Conservation (phyloP, 768 basidiomycete genomes). For the Jaapia argillacea region DNA sequence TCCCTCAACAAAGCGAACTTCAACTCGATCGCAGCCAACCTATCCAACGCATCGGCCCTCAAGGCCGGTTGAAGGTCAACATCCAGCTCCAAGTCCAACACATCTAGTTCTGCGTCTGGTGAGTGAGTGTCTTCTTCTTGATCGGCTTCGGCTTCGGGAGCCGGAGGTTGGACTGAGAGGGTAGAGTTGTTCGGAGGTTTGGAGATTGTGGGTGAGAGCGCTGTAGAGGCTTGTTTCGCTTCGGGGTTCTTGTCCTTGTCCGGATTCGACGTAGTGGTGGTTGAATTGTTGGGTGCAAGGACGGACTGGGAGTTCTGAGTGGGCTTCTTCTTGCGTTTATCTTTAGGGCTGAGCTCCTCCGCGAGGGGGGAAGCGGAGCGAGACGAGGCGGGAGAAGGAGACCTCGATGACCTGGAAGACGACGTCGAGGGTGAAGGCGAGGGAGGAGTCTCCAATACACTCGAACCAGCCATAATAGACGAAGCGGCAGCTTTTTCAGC, state of each 20-base stretch:
- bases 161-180: too few relatives aligned
- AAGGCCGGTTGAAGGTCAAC: slow-evolving; percentile 73
- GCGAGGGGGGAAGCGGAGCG: slow-evolving; percentile 8
- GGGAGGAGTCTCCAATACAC: slow-evolving; percentile 25
- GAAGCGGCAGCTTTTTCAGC: slow-evolving; percentile 30
- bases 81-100: slow-evolving; percentile 38
- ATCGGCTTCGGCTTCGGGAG: slow-evolving; percentile 10
- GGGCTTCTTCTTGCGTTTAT: not conserved
- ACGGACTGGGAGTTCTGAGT: too few relatives aligned
- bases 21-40: slow-evolving; percentile 83
- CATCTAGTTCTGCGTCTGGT: slow-evolving; percentile 25
- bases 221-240: too few relatives aligned
- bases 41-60: slow-evolving; percentile 81
- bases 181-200: too few relatives aligned
- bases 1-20: slow-evolving; percentile 86
- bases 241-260: slow-evolving; percentile 7
- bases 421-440: slow-evolving; percentile 26
- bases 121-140: slow-evolving; percentile 19
- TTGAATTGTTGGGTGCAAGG: not conserved
- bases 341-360: not conserved
- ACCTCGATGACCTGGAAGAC: too few relatives aligned
- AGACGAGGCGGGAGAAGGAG: slow-evolving; percentile 24
- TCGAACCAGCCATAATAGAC: slow-evolving; percentile 39
- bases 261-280: slow-evolving; percentile 11
- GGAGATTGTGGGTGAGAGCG: too few relatives aligned